A percentile compares a stretch with the other conserved stretches of the same genome.
phyloP scores from a whole-genome alignment of 2,329 filamentous ascomycete species.

The Knufia petricola region DNA sequence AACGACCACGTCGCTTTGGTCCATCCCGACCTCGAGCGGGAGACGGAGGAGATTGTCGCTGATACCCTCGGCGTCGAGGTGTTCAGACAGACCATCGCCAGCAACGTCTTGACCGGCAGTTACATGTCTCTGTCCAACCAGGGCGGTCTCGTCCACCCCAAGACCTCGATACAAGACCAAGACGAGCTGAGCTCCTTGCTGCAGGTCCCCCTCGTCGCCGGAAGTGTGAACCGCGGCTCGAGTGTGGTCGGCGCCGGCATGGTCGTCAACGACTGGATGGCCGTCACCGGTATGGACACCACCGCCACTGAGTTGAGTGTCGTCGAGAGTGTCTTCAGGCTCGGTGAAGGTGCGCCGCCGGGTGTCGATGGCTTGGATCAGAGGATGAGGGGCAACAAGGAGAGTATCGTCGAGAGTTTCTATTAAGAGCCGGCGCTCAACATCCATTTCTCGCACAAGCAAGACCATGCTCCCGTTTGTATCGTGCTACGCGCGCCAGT shows the following conservation, averaged over 20 bases:
- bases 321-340: constrained; percentile 87
- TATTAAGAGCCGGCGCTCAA: constrained; percentile 54
- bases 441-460: too few relatives aligned
- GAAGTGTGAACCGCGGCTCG: constrained; percentile 84
- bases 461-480: too few relatives aligned
- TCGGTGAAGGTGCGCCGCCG: constrained; percentile 74
- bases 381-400: constrained; percentile 67
- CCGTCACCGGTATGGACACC: constrained; percentile 85
- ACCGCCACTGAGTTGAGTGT: constrained; percentile 97
- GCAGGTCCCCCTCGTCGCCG: constrained; percentile 91
- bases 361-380: constrained; percentile 31
- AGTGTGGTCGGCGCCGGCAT: constrained; percentile 93
- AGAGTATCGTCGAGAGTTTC: constrained; percentile 98
- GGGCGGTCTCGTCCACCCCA: constrained; percentile 92
- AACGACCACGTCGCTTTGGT: constrained; percentile 97
- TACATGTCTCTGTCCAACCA: constrained; percentile 97
- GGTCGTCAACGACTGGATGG: constrained; percentile 97
- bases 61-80: constrained; percentile 64
- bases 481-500: too few relatives aligned
- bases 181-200: constrained; percentile 89
- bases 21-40: constrained; percentile 91
- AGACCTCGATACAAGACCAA: constrained; percentile 94
- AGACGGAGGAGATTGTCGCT: constrained; percentile 97
- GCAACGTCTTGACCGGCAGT: constrained; percentile 90
- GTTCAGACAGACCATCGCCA: constrained; percentile 76